These are phyloP conservation scores for Capsella rubella DNA, from an alignment of 441 rosid species.

Conservation along the genomic window DNA sequence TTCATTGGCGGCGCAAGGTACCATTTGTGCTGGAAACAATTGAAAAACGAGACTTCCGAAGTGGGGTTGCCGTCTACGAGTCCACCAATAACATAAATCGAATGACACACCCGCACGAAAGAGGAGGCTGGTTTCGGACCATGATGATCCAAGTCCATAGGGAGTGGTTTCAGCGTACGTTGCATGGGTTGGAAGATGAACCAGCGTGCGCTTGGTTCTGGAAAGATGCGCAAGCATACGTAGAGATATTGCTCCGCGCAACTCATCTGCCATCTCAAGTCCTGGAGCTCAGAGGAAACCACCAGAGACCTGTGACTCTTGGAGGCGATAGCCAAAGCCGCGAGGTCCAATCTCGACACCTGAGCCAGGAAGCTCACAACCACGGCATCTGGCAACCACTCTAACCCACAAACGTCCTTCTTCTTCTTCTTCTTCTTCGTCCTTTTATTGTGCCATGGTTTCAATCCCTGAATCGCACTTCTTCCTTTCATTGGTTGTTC, in stretches of 20 bases:
- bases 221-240: neutral
- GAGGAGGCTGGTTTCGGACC: neutral
- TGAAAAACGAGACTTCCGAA: neutral
- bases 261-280: neutral
- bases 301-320: constrained; percentile 4
- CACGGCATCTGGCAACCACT: neutral
- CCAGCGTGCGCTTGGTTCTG: constrained; percentile 18
- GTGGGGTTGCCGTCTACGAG: constrained; percentile 15
- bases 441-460: neutral
- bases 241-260: neutral
- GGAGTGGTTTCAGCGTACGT: constrained; percentile 16
- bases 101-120: neutral
- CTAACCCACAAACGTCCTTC: constrained; percentile 1
- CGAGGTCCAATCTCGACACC: constrained; percentile 24
- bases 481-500: neutral
- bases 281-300: neutral
- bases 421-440: neutral
- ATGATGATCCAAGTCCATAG: neutral
- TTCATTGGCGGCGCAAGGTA: neutral
- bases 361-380: constrained; percentile 5
- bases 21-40: neutral
- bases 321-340: constrained; percentile 23
- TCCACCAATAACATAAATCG: constrained; percentile 15
- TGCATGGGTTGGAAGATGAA: constrained; percentile 24
- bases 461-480: neutral